Evolutionary conservation across 2,329 filamentous ascomycete genomes (phyloP), one percentile per base, ranked within the genome.

Genomic region (Fusarium pseudonygamai): DNA sequence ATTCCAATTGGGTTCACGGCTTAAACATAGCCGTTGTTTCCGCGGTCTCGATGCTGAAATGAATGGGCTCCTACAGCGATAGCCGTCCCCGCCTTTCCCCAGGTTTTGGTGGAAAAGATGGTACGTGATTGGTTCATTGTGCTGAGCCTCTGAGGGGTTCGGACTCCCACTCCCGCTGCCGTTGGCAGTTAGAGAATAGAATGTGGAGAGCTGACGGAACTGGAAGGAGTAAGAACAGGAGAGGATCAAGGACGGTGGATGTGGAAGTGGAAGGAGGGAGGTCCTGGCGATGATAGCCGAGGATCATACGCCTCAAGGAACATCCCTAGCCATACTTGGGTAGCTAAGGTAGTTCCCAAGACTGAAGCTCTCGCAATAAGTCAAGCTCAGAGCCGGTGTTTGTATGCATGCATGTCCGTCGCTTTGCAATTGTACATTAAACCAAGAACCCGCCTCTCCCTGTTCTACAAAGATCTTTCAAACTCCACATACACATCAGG

Each of bases 71-170:
- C 36, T 42, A 24, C 32, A 59, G 26, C 14, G 20, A 47, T 47
- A 58, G 26, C 58, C 49, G 55, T 67, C 73, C 76, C 76, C 76
- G 69, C 73, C 76, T 78, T 78, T 77, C 75, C 76, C 76, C 76
- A 76, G 76, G 61, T 77, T 76, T 55, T 15, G 6, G 47, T 30
- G 39, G 22, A n/a, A n/a, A 32, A 18, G 26, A 32, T n/a, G 24
- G 9, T 28, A 8, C 20, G 6, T 67, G 30, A 76, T 76, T 77
- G 69, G 75, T 12, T 39, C n/a, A 49, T 26, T 42, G 3, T n/a
- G 14, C 10, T 28, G 39, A 56, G 45, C 71, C 61, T 57, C 63
- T 69, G 73, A 71, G 76, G 75, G 76, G 64, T 62, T 63, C 58
- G 47, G 65, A 16, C 37, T 67, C 60, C 26, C 57, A 47, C 26